Percentiles rank a stretch among this genome's conserved stretches.
Conservation (phyloP, 2,329 filamentous ascomycete genomes). For the Laburnicola sp. region DNA sequence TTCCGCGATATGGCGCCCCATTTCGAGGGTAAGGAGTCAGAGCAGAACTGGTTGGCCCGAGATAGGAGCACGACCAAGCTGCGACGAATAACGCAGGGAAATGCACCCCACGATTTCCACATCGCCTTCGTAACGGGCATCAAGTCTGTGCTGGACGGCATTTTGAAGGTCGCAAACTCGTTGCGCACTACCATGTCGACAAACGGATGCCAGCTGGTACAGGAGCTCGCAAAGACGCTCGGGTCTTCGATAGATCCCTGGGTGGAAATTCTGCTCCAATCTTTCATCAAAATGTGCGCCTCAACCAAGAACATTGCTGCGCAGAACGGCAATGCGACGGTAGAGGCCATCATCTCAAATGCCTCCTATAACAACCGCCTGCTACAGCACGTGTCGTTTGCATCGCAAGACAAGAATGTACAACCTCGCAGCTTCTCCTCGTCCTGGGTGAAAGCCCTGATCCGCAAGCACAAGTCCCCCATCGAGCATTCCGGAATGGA, state of each 20-base stretch:
- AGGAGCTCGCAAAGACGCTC: slow-evolving; percentile 77
- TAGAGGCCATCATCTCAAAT: slow-evolving; percentile 78
- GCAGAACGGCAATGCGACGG: slow-evolving; percentile 76
- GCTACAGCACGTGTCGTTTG: slow-evolving; percentile 80
- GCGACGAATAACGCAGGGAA: slow-evolving; percentile 78
- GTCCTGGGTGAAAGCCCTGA: slow-evolving; percentile 80
- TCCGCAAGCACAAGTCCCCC: slow-evolving; percentile 79
- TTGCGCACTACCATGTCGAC: slow-evolving; percentile 88
- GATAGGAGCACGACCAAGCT: slow-evolving; percentile 80
- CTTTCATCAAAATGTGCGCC: slow-evolving; percentile 84
- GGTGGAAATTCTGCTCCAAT: slow-evolving; percentile 87
- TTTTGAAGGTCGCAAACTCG: slow-evolving; percentile 81
- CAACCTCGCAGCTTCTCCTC: slow-evolving; percentile 78
- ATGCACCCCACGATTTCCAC: slow-evolving; percentile 76
- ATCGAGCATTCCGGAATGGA: slow-evolving; percentile 85
- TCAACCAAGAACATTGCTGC: slow-evolving; percentile 92
- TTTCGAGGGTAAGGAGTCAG: slow-evolving; percentile 87
- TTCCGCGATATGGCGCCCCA: slow-evolving; percentile 77
- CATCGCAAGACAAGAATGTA: slow-evolving; percentile 90
- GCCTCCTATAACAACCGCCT: slow-evolving; percentile 79
- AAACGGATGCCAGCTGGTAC: slow-evolving; percentile 79
- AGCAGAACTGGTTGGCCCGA: slow-evolving; percentile 86
- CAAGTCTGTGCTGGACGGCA: slow-evolving; percentile 78
- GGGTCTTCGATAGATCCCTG: slow-evolving; percentile 82
- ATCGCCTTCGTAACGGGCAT: slow-evolving; percentile 70